Evolutionary conservation across 257 asterid genomes (phyloP), one percentile per base, ranked within the genome.

Genomic region (Penstemon barbatus): DNA sequence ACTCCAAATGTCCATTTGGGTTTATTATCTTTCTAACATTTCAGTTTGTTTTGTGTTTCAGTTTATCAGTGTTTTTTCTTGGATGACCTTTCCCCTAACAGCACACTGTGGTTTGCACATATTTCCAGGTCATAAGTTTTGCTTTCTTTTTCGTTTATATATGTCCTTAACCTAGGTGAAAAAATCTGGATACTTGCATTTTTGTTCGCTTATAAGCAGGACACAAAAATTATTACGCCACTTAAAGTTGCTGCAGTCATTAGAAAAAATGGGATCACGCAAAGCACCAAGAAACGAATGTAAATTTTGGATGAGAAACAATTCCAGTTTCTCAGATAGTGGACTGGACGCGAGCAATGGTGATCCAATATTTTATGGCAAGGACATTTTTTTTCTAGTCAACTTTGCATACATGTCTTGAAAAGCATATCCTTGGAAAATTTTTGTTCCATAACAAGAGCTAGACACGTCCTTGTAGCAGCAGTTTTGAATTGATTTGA

Each of bases 181-280:
- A 86, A 82, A 76, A 78, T 80, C 68, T 83, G 73, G 61, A 61
- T 82, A 50, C 68, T 82, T 36, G 83, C 79, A 66, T 82, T 84
- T 71, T 74, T 82, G 79, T 80, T 88, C 9, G 88, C 88, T 45
- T 78, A 53, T 74, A 82, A 82, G 72, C 86, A 80, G 77, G 88
- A 85, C 57, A 78, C 77, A 36, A 85, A 85, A 80, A 73, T 85
- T 63, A 85, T 85, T 51, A 85, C 88, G 44, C 90, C 90, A 42
- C 82, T 85, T 77, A 85, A 82, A 71, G 88, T 85, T 71, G 91
- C 88, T 3, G 91, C 82, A 5, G 74, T 77, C 44, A 85, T 82
- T 83, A 75, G 69, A 69, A 84, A 79, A 74, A 82, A 82, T 73
- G 84, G 84, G 33, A 69, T 80, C 48, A 78, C 82, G 10, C 71